Evolutionary conservation across 108 stramenopile genomes (phyloP).

Genomic region (Pseudonitzschia delicatissima): DNA sequence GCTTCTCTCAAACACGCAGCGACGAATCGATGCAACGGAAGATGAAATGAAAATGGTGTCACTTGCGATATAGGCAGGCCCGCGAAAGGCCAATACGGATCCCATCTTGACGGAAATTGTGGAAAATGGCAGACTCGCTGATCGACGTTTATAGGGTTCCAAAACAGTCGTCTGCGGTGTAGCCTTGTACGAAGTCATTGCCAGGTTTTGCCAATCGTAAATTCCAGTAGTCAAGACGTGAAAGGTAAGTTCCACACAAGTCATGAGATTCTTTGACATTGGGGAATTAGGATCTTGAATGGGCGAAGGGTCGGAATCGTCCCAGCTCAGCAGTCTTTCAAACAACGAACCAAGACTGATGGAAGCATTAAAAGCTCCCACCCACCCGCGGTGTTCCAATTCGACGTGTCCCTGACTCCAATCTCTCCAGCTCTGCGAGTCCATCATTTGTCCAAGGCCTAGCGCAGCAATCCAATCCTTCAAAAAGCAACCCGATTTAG

Average conservation of each 20-base stretch:
- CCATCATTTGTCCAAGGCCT: slow-evolving; percentile 74
- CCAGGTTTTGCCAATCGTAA: slow-evolving; percentile 59
- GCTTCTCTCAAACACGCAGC: slow-evolving; percentile 77
- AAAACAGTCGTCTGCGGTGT: slow-evolving; percentile 31
- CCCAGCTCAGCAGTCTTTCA: slow-evolving; percentile 78
- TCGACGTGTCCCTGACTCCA: slow-evolving; percentile 76
- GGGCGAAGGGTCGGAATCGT: slow-evolving; percentile 49
- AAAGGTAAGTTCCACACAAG: slow-evolving; percentile 60
- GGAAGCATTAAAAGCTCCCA: slow-evolving; percentile 88
- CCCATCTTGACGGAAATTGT: slow-evolving; percentile 61
- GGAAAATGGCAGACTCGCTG: slow-evolving; percentile 73
- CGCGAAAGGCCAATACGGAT: slow-evolving; percentile 54
- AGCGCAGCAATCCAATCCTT: slow-evolving; percentile 66
- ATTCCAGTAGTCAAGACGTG: slow-evolving; percentile 58
- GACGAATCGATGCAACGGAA: slow-evolving; percentile 87
- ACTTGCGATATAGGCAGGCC: slow-evolving; percentile 75
- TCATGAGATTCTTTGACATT: slow-evolving; percentile 49
- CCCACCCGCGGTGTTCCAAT: slow-evolving; percentile 84
- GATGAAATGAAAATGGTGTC: slow-evolving; percentile 84
- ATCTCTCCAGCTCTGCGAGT: slow-evolving; percentile 73
- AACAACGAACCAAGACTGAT: slow-evolving; percentile 80
- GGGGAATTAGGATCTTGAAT: slow-evolving; percentile 59
- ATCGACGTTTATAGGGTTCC: slow-evolving; percentile 42
- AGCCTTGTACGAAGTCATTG: slow-evolving; percentile 52
- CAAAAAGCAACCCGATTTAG: slow-evolving; percentile 38